A percentile compares a stretch with the other conserved stretches of the same genome.
Evolutionary conservation across 495 filamentous ascomycete genomes (phyloP).

Genomic region (Aspergillus steynii): DNA sequence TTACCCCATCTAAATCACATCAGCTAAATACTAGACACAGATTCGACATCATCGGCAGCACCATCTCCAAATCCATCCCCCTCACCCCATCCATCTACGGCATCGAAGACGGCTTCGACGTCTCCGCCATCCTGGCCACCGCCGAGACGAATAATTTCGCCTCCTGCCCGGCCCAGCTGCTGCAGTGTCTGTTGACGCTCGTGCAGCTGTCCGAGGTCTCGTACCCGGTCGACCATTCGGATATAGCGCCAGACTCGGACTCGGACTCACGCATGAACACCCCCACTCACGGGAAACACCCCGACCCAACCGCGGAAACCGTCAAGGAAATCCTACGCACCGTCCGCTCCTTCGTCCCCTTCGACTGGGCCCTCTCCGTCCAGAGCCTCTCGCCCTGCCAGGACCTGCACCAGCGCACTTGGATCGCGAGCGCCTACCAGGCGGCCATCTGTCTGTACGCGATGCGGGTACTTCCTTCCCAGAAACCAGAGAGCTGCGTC

Average conservation of each 20-base stretch:
- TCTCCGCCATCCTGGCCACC: background rate
- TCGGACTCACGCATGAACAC: too few species aligned
- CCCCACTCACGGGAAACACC: too few species aligned
- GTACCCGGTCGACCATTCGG: too few species aligned
- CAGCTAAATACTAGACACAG: background rate
- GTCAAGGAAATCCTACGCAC: background rate
- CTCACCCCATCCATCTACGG: background rate
- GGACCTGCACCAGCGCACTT: background rate
- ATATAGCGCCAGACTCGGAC: too few species aligned
- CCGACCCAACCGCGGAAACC: background rate
- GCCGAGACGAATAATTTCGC: slow-evolving; percentile 2
- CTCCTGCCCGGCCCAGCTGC: slow-evolving; percentile 3
- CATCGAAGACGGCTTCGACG: slow-evolving; percentile 3
- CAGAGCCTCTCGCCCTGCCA: slow-evolving; percentile 1
- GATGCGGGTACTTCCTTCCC: background rate
- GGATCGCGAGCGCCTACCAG: slow-evolving; percentile 6
- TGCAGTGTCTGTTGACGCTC: background rate
- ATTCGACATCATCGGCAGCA: slow-evolving; percentile 6
- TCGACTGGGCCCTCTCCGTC: background rate
- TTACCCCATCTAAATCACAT: background rate
- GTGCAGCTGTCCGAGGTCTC: background rate
- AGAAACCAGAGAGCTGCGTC: background rate
- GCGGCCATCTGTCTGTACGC: slow-evolving; percentile 4
- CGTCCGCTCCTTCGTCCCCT: background rate
- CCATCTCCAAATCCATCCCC: background rate